Evolutionary conservation across 2,329 filamentous ascomycete genomes (phyloP).

Genomic region (Trematosphaeria pertusa): DNA sequence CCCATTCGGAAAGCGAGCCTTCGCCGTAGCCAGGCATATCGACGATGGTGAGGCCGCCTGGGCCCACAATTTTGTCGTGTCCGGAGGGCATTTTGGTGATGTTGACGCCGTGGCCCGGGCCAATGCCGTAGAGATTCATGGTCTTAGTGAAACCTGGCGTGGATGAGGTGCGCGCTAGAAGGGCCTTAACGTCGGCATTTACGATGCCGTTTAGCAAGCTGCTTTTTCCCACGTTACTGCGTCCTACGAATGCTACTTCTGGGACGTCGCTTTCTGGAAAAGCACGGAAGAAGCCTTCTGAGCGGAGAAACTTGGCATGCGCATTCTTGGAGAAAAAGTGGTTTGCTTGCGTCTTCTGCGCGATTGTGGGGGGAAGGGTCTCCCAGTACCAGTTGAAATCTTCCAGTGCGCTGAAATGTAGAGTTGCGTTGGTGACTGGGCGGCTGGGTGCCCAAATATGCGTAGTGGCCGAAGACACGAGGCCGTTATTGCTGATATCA

Average conservation of each 20-base stretch:
- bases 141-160: constrained; percentile 68
- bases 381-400: constrained; percentile 46
- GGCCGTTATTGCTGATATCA: no score
- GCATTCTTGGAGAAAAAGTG: constrained; percentile 52
- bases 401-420: constrained; percentile 13
- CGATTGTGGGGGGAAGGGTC: constrained; percentile 29
- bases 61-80: constrained; percentile 43
- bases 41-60: constrained; percentile 62
- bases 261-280: constrained; percentile 63
- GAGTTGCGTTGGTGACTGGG: constrained; percentile 7
- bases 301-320: constrained; percentile 64
- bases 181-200: constrained; percentile 52
- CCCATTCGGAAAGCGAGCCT: constrained; percentile 68
- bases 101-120: constrained; percentile 40
- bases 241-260: constrained; percentile 71
- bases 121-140: constrained; percentile 71
- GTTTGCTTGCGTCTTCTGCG: constrained; percentile 51
- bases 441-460: constrained; percentile 10
- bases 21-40: constrained; percentile 77
- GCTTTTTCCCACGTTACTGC: constrained; percentile 75
- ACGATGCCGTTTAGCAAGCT: constrained; percentile 69
- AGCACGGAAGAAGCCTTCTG: constrained; percentile 64
- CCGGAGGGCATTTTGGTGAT: constrained; percentile 26
- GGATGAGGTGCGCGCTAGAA: constrained; percentile 57
- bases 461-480: constrained; percentile 25